Evolutionary conservation across 23 red algal species (phyloP), one percentile per base, ranked within the genome.

Genomic region (Gracilaria caudata): DNA sequence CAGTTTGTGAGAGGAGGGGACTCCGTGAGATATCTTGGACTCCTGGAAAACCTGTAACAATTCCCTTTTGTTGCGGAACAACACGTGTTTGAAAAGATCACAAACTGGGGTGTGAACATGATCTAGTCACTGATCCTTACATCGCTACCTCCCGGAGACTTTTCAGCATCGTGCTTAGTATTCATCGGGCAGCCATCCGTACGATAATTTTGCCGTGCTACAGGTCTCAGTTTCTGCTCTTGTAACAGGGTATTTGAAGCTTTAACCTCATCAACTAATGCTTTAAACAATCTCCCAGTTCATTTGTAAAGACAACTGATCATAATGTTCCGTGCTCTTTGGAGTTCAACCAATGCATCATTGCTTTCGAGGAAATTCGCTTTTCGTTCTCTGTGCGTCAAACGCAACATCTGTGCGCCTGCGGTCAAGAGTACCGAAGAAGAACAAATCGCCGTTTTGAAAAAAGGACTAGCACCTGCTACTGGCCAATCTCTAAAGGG

Each of bases 401-500:
- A 47, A 13, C 38, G 70, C 21, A 75, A 29, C 25, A 29, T 75
- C 21, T 75, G 38, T 21, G 43, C 29, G 39, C 19, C 70, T 1
- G 39, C 38, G 0, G 40, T 14, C 7, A 8, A 75, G 21, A 23
- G 12, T 24, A 29, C 70, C 4, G 70, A 80, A 28, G 49, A 80
- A 43, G 51, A 80, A 80, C 77, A 80, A 58, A 63, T 80, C 9
- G 39, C 17, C 1, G 1, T 54, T 11, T 61, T 80, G 56, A 33
- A 21, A 37, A 63, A 80, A 35, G 81, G 64, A 56, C 63, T 82
- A 21, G 57, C 76, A 1, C 87, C 87, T 9, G 77, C 87, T 11
- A 91, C 77, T n/a, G 78, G 78, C 33, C 77, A 30, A 7, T 45
- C 87, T 19, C 28, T 91, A 17, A 34, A 36, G 10, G 87, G 74